phyloP scores from a whole-genome alignment of 108 stramenopile genomes.

The Stephanodiscus minutulus region DNA sequence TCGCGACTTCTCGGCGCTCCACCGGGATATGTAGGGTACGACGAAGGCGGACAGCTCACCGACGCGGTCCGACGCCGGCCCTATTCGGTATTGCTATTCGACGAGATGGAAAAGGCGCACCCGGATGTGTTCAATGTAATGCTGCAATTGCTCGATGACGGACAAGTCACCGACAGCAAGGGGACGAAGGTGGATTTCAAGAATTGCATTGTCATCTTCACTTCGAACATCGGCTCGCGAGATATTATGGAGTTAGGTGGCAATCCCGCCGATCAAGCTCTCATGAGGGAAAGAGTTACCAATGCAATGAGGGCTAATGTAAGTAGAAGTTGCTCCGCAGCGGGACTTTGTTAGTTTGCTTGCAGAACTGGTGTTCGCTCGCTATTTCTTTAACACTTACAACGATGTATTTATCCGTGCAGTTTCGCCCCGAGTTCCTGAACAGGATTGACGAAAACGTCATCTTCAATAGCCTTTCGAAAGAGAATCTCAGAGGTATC shows the following conservation, averaged over 20 bases:
- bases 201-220: conserved; percentile 96
- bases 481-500: conserved; percentile 86
- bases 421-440: conserved; percentile 97
- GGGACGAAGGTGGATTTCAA: conserved; percentile 96
- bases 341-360: neutral
- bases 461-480: conserved; percentile 93
- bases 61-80: conserved; percentile 97
- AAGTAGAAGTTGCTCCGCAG: neutral
- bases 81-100: conserved; percentile 95
- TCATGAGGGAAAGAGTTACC: conserved; percentile 69
- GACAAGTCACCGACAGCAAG: conserved; percentile 96
- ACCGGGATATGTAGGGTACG: conserved; percentile 88
- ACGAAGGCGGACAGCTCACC: conserved; percentile 98
- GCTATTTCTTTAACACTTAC: conserved; percentile 7
- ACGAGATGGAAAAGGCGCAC: conserved; percentile 99
- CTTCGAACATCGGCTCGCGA: conserved; percentile 94
- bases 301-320: conserved; percentile 72
- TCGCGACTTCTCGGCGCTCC: conserved; percentile 93
- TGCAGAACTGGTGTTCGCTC: neutral
- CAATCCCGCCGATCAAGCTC: conserved; percentile 54
- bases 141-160: conserved; percentile 98
- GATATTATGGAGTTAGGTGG: conserved; percentile 85
- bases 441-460: conserved; percentile 97
- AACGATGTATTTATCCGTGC: conserved; percentile 17
- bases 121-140: conserved; percentile 97